These are phyloP conservation scores for Fusarium sterilihyphosum DNA, from an alignment of 2,329 filamentous ascomycete species.

Conservation along the genomic window DNA sequence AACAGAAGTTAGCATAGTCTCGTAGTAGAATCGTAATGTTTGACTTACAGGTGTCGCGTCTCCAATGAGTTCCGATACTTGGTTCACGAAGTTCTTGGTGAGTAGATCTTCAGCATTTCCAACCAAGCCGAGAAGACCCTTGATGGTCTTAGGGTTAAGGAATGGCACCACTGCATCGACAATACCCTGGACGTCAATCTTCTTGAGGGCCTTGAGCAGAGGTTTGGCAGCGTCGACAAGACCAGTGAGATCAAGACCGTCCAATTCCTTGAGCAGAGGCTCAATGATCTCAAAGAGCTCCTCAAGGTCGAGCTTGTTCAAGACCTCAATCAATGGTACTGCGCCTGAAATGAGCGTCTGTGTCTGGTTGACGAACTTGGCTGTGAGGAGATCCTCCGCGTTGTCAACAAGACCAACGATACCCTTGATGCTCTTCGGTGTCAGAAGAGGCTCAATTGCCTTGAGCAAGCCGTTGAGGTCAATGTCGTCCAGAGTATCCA, in stretches of 20 bases:
- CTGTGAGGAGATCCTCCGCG: slow-evolving; percentile 51
- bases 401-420: slow-evolving; percentile 50
- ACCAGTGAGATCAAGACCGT: slow-evolving; percentile 48
- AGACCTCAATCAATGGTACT: slow-evolving; percentile 49
- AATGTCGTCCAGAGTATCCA: slow-evolving; percentile 46
- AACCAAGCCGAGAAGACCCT: slow-evolving; percentile 45
- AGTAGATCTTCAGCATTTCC: slow-evolving; percentile 53
- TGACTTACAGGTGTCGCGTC: slow-evolving; percentile 38
- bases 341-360: slow-evolving; percentile 51
- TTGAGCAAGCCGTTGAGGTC: slow-evolving; percentile 49
- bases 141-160: slow-evolving; percentile 52
- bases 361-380: slow-evolving; percentile 54
- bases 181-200: slow-evolving; percentile 51
- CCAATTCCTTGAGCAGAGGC: slow-evolving; percentile 50
- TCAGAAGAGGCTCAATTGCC: slow-evolving; percentile 49
- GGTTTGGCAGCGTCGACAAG: slow-evolving; percentile 50
- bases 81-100: slow-evolving; percentile 52
- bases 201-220: slow-evolving; percentile 49
- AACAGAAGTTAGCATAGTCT: not conserved
- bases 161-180: slow-evolving; percentile 52
- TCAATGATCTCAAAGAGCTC: slow-evolving; percentile 49
- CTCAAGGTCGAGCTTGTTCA: slow-evolving; percentile 51
- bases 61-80: slow-evolving; percentile 54
- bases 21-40: accelerated
- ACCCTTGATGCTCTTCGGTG: slow-evolving; percentile 47